Percentiles rank a stretch among this genome's conserved stretches.
Conservation (phyloP, 805 yeast species). For the Torulaspora indica region DNA sequence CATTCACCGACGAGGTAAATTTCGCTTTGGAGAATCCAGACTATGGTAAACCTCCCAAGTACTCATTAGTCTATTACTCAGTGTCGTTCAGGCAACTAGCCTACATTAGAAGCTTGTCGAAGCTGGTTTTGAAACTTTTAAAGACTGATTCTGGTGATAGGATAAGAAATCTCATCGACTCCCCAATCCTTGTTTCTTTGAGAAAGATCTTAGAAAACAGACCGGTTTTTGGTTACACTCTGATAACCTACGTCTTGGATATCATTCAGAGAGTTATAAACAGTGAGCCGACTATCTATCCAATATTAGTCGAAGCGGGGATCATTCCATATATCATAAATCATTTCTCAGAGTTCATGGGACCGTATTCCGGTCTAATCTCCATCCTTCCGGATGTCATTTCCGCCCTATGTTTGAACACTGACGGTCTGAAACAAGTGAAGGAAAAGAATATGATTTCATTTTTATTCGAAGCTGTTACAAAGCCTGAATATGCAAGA, state of each 20-base stretch:
- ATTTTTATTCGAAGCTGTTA: slow-evolving; percentile 49
- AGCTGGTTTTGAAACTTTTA: slow-evolving; percentile 58
- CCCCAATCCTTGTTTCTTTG: slow-evolving; percentile 62
- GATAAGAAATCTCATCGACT: slow-evolving; percentile 78
- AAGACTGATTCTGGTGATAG: slow-evolving; percentile 78
- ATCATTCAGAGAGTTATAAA: slow-evolving; percentile 69
- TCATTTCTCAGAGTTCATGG: slow-evolving; percentile 51
- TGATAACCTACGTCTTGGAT: slow-evolving; percentile 57
- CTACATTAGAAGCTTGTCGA: slow-evolving; percentile 54
- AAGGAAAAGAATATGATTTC: slow-evolving; percentile 39
- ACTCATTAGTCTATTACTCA: slow-evolving; percentile 46
- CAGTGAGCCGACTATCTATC: slow-evolving; percentile 85
- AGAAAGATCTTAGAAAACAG: slow-evolving; percentile 56
- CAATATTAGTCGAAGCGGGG: slow-evolving; percentile 72
- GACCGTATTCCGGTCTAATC: slow-evolving; percentile 55
- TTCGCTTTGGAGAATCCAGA: slow-evolving; percentile 58
- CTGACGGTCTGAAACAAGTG: slow-evolving; percentile 61
- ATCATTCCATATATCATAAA: slow-evolving; percentile 61
- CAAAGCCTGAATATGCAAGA: slow-evolving; percentile 46
- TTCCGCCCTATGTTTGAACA: slow-evolving; percentile 78
- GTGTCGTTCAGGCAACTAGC: slow-evolving; percentile 59
- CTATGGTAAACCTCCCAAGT: slow-evolving; percentile 53
- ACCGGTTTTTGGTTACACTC: slow-evolving; percentile 58
- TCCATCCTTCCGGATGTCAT: slow-evolving; percentile 65
- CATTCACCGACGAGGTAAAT: slow-evolving; percentile 59